phyloP scores from a whole-genome alignment of 1,284 basidiomycete genomes.

The Schizophyllum commune region DNA sequence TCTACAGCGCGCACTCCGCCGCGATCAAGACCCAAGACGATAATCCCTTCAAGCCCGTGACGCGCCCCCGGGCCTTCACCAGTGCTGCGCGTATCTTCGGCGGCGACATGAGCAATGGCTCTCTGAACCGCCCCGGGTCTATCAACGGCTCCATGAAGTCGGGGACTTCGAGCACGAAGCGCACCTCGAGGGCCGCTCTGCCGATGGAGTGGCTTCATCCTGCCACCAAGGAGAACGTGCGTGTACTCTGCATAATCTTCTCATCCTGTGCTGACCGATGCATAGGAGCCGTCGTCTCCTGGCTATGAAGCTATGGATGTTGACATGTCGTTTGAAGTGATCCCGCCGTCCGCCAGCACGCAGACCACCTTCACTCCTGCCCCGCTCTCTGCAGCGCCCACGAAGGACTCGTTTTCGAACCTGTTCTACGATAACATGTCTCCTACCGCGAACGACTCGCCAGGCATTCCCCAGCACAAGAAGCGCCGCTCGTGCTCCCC shows the following conservation, averaged over 20 bases:
- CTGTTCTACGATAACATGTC: slow-evolving; percentile 57
- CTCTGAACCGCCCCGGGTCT: slow-evolving; percentile 22
- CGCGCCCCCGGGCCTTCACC: slow-evolving; percentile 53
- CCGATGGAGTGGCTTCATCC: slow-evolving; percentile 48
- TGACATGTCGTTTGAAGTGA: slow-evolving; percentile 42
- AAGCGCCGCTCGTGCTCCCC: slow-evolving; percentile 69
- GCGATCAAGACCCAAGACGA: slow-evolving; percentile 11
- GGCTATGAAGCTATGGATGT: slow-evolving; percentile 70
- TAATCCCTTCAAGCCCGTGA: slow-evolving; percentile 19
- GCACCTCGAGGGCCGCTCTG: slow-evolving; percentile 48
- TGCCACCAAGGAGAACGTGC: not conserved
- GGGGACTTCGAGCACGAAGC: slow-evolving; percentile 38
- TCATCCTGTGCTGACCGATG: slow-evolving; percentile 22
- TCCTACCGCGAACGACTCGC: slow-evolving; percentile 20
- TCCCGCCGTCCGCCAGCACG: slow-evolving; percentile 18
- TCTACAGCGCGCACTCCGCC: slow-evolving; percentile 15
- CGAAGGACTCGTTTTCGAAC: slow-evolving; percentile 42
- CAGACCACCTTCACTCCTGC: slow-evolving; percentile 29
- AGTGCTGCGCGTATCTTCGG: slow-evolving; percentile 61
- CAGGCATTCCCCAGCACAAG: slow-evolving; percentile 33
- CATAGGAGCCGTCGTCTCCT: slow-evolving; percentile 29
- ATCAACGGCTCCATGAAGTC: slow-evolving; percentile 22
- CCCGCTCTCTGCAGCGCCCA: slow-evolving; percentile 45
- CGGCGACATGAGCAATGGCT: slow-evolving; percentile 56
- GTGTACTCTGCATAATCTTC: slow-evolving; percentile 6